A percentile compares a stretch with the other conserved stretches of the same genome.
phyloP scores from a whole-genome alignment of 495 filamentous ascomycete species.

The Venustampulla echinocandica region DNA sequence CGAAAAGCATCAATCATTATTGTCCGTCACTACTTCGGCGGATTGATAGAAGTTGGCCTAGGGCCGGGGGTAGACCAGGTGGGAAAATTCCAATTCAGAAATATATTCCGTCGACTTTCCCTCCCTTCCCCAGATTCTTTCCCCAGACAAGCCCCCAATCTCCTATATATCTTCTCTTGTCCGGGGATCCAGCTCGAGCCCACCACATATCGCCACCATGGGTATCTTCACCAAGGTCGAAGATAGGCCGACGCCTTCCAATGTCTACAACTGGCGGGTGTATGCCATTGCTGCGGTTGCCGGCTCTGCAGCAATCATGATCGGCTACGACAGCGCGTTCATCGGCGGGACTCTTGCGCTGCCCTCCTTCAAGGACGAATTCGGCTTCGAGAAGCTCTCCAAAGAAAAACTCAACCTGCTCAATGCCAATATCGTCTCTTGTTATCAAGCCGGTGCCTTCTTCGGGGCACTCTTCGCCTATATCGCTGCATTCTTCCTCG shows the following conservation, averaged over 20 bases:
- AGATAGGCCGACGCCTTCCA: conserved; percentile 53
- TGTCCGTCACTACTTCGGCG: too few species aligned
- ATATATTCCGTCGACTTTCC: background rate
- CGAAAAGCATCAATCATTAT: too few species aligned
- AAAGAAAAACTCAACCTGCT: conserved; percentile 36
- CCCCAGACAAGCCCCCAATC: too few species aligned
- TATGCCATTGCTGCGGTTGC: conserved; percentile 54
- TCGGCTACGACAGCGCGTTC: conserved; percentile 64
- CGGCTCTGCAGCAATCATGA: conserved; percentile 63
- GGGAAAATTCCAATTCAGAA: too few species aligned
- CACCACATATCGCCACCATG: conserved; percentile 32
- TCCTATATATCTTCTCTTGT: background rate
- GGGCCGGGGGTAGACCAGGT: background rate
- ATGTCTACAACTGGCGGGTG: conserved; percentile 71
- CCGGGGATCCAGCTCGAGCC: background rate
- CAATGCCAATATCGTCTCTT: conserved; percentile 57
- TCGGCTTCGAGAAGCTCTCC: conserved; percentile 40
- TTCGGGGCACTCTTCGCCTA: conserved; percentile 59
- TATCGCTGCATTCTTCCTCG: conserved; percentile 44
- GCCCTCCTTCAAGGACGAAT: conserved; percentile 49
- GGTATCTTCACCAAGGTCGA: conserved; percentile 51
- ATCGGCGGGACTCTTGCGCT: conserved; percentile 61
- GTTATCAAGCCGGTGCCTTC: conserved; percentile 62
- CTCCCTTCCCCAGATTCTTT: background rate
- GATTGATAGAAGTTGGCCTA: too few species aligned